These are phyloP conservation scores for Aspergillus spinulosporus DNA, from an alignment of 2,329 filamentous ascomycete genomes.

Conservation along the genomic window DNA sequence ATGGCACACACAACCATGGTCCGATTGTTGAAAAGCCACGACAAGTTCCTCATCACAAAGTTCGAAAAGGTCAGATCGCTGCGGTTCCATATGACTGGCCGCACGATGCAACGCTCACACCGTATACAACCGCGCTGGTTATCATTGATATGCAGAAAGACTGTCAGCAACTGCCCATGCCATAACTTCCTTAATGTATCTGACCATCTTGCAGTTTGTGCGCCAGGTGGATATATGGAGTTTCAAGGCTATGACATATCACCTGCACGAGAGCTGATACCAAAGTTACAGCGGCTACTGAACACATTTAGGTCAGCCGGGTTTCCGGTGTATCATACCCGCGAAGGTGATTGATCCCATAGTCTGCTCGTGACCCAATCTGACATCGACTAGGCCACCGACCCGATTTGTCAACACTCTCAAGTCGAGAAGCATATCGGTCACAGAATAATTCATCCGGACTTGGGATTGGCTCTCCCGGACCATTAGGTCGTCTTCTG, in stretches of 20 bases:
- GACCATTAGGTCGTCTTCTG: constrained; percentile 59
- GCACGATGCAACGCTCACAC: constrained; percentile 46
- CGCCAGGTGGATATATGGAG: constrained; percentile 47
- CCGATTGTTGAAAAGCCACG: constrained; percentile 44
- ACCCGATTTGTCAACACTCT: constrained; percentile 57
- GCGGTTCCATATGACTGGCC: constrained; percentile 49
- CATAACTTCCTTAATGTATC: neutral
- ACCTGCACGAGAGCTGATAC: constrained; percentile 41
- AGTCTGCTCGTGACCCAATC: neutral
- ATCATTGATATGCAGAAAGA: constrained; percentile 53
- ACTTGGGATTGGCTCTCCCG: constrained; percentile 54
- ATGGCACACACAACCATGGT: constrained; percentile 46
- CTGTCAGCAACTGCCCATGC: constrained; percentile 35
- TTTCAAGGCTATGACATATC: constrained; percentile 48
- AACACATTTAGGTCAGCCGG: constrained; percentile 40
- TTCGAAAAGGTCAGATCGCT: constrained; percentile 46
- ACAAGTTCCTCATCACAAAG: constrained; percentile 43
- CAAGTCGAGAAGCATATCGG: constrained; percentile 55
- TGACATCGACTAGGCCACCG: constrained; percentile 43
- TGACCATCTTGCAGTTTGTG: constrained; percentile 39
- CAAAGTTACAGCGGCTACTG: constrained; percentile 43
- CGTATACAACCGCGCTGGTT: constrained; percentile 48
- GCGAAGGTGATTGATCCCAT: constrained; percentile 40
- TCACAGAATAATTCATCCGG: constrained; percentile 54
- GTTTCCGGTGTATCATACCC: constrained; percentile 48